Conservation (phyloP, 805 yeast species). For the Candida berthetii region DNA sequence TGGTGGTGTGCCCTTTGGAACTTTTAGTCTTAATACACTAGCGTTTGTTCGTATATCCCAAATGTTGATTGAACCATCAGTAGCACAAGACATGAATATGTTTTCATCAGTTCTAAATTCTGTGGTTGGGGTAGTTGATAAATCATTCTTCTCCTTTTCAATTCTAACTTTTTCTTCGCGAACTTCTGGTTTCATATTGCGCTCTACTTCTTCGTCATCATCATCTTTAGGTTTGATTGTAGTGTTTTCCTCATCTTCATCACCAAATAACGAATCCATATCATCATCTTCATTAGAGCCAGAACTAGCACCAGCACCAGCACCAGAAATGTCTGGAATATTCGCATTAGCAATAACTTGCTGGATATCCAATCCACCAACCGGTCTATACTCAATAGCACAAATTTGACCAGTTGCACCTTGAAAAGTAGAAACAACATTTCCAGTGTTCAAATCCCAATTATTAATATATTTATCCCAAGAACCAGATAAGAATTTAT, state of each 20-base stretch:
- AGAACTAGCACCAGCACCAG: conserved; percentile 36
- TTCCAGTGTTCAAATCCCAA: conserved; percentile 86
- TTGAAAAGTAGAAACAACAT: conserved; percentile 36
- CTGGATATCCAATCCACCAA: conserved; percentile 20
- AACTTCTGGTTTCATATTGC: conserved; percentile 8
- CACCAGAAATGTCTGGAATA: conserved; percentile 54
- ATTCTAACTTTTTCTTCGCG: conserved; percentile 10
- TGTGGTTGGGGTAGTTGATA: conserved; percentile 17
- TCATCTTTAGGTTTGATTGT: conserved; percentile 8
- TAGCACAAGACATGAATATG: conserved; percentile 70
- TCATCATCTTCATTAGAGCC: conserved; percentile 30
- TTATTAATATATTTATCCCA: conserved; percentile 82
- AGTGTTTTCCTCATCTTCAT: conserved; percentile 36
- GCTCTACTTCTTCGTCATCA: conserved; percentile 24
- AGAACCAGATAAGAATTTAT: conserved; percentile 67
- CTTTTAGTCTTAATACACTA: conserved; percentile 40
- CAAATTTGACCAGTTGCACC: conserved; percentile 78
- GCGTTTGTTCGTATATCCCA: conserved; percentile 69
- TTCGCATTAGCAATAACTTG: conserved; percentile 29
- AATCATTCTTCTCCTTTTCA: neutral
- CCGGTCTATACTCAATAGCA: conserved; percentile 64
- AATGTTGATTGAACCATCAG: conserved; percentile 73
- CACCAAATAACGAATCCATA: conserved; percentile 55
- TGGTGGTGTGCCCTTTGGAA: conserved; percentile 73
- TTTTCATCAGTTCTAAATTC: conserved; percentile 27